Base-by-base conservation (phyloP, 179 eudicot genomes). In the Heliamphora pulchella region DNA sequence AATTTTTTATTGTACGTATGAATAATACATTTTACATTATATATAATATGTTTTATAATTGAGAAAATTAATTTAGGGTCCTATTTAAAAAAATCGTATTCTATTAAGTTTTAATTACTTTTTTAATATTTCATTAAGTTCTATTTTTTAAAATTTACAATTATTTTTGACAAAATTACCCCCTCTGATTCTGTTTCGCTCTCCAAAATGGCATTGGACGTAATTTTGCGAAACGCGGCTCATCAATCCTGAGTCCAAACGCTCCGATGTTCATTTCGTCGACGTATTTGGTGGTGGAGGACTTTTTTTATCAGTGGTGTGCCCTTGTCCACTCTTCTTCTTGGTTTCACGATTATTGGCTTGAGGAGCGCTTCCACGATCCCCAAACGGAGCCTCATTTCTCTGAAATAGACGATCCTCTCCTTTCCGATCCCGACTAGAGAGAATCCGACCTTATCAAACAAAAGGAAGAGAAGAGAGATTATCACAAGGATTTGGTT, bases 221-320 rank as follows among this genome's bases (percentile, higher is more conserved):
- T 85, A 57, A 74, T 80, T 20, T 74, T 78, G 4, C 76, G 46
- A 10, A 75, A 79, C 65, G 4, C 69, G 15, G 11, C 20, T 43
- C 88, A 0, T 86, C 91, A 57, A 75, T 82, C 8, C 77, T 90
- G 76, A 88, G 87, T 76, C 91, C 93, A 0, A 82, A 90, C 83
- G 93, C 93, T 68, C 93, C 93, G 81, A 83, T 86, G 78, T 90
- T 87, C 84, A 84, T 90, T 0, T 91, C 93, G 71, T 69, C 82
- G 77, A 78, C 90, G 44, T 90, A 87, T 66, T 80, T 80, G 44
- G 80, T 79, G 71, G 89, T 90, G 76, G 91, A 90, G 80, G 93
- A 90, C 68, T 90, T 90, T 81, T 90, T 91, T 59, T 85, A 81
- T 14, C 80, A 90, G 83, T 90, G 93, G 93, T 90, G 89, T 89